Percentiles rank a stretch among this genome's conserved stretches.
phyloP scores from a whole-genome alignment of 2,329 filamentous ascomycete genomes.

The Colletotrichum sp. region DNA sequence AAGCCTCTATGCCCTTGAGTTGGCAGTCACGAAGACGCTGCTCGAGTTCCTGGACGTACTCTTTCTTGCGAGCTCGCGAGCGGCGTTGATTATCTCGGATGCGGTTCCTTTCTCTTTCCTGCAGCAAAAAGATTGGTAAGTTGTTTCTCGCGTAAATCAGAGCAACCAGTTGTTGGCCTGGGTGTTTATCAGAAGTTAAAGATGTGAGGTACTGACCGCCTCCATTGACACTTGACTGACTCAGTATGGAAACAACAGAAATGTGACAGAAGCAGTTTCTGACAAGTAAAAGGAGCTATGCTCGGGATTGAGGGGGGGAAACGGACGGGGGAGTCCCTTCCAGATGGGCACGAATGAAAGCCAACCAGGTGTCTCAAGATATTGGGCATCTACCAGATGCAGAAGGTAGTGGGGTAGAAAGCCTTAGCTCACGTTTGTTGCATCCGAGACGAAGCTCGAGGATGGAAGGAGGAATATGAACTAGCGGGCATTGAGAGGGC shows the following conservation, averaged over 20 bases:
- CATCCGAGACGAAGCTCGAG: background rate
- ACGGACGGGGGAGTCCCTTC: background rate
- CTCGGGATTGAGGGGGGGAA: background rate
- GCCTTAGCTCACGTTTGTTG: conserved; percentile 3
- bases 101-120: conserved; percentile 39
- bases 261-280: background rate
- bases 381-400: background rate
- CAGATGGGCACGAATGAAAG: background rate
- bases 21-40: conserved; percentile 67
- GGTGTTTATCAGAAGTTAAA: background rate
- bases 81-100: conserved; percentile 80
- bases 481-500: background rate
- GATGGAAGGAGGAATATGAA: background rate
- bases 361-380: background rate
- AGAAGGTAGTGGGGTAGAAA: background rate
- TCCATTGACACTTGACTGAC: conserved; percentile 9
- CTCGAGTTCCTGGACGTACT: conserved; percentile 75
- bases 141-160: background rate
- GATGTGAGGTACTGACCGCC: conserved; percentile 5
- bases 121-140: conserved; percentile 7
- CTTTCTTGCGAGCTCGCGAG: conserved; percentile 75
- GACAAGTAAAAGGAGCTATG: background rate
- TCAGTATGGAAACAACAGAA: background rate
- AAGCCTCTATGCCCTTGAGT: conserved; percentile 69
- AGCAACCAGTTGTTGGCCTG: background rate